Evolutionary conservation across 2,329 filamentous ascomycete genomes (phyloP).

Genomic region (Paracoccidioides lutzii): DNA sequence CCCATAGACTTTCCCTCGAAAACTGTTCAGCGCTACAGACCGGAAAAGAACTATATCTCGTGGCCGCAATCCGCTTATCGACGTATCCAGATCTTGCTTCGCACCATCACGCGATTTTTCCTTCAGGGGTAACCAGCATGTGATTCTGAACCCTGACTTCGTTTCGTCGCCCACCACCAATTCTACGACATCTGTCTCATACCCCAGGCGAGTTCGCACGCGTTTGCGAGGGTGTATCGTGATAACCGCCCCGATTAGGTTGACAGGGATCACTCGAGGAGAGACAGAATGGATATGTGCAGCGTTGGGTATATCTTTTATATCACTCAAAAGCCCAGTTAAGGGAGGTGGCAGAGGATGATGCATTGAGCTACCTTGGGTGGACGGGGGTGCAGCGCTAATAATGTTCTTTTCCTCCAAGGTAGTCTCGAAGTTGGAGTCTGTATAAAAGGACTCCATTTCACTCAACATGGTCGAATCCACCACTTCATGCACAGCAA

Average conservation of each 20-base stretch:
- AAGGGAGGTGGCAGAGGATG: conserved; percentile 17
- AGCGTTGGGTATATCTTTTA: conserved; percentile 59
- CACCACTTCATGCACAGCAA: conserved; percentile 51
- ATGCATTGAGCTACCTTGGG: conserved; percentile 8
- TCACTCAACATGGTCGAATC: conserved; percentile 3
- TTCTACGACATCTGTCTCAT: conserved; percentile 55
- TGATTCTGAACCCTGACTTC: conserved; percentile 63
- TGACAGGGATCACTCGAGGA: conserved; percentile 71
- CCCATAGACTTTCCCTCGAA: conserved; percentile 66
- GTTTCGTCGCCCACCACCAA: conserved; percentile 78
- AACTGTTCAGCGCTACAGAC: conserved; percentile 66
- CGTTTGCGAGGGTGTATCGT: conserved; percentile 54
- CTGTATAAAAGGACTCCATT: conserved; percentile 6
- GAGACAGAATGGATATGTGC: conserved; percentile 51
- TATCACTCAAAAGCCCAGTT: conserved; percentile 43
- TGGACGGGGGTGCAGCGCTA: conserved; percentile 1
- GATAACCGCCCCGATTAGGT: conserved; percentile 68
- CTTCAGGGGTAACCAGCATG: conserved; percentile 57
- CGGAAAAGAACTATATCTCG: conserved; percentile 69
- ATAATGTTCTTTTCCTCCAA: conserved; percentile 7
- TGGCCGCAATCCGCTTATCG: conserved; percentile 41
- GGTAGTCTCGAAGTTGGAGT: conserved; percentile 7
- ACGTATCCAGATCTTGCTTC: conserved; percentile 26
- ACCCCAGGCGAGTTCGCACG: conserved; percentile 48
- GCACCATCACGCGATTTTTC: conserved; percentile 7